Evolutionary conservation across 2,329 filamentous ascomycete genomes (phyloP).

Genomic region (Xylariaceae sp.): DNA sequence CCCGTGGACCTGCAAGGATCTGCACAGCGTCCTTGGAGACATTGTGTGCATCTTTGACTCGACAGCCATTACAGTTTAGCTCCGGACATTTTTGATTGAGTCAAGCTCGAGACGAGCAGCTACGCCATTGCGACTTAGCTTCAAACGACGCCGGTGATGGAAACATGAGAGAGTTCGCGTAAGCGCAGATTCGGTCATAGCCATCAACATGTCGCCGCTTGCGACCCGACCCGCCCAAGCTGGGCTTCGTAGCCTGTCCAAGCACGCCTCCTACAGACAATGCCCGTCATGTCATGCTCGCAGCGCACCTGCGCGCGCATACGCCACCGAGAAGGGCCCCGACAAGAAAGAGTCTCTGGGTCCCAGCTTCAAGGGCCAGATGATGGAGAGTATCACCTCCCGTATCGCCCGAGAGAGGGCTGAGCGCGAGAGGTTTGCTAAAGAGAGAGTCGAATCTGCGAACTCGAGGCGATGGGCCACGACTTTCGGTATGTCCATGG

Average conservation of each 20-base stretch:
- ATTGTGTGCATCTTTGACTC: too few relatives aligned
- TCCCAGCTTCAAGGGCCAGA: constrained; percentile 53
- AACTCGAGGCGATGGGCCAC: constrained; percentile 46
- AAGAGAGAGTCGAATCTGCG: constrained; percentile 35
- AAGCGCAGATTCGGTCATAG: too few relatives aligned
- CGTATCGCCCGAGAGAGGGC: constrained; percentile 52
- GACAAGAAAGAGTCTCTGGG: constrained; percentile 31
- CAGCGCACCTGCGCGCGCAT: constrained; percentile 17
- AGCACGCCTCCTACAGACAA: constrained; percentile 11
- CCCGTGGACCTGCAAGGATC: too few relatives aligned
- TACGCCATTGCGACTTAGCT: too few relatives aligned
- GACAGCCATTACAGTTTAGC: too few relatives aligned
- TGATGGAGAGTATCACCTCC: constrained; percentile 55
- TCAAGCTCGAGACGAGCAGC: too few relatives aligned
- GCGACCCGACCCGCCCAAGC: constrained; percentile 18
- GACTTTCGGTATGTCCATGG: constrained; percentile 47
- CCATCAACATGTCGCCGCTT: constrained; percentile 24
- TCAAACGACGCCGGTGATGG: too few relatives aligned
- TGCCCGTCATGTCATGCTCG: constrained; percentile 14
- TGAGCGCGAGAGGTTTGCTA: constrained; percentile 49
- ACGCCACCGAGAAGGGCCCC: constrained; percentile 18
- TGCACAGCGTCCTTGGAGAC: too few relatives aligned
- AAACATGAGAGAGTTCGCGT: too few relatives aligned
- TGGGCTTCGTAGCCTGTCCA: constrained; percentile 17
- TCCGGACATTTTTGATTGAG: too few relatives aligned